Evolutionary conservation across 257 asterid genomes (phyloP).

Genomic region (Ligustrum vulgare): DNA sequence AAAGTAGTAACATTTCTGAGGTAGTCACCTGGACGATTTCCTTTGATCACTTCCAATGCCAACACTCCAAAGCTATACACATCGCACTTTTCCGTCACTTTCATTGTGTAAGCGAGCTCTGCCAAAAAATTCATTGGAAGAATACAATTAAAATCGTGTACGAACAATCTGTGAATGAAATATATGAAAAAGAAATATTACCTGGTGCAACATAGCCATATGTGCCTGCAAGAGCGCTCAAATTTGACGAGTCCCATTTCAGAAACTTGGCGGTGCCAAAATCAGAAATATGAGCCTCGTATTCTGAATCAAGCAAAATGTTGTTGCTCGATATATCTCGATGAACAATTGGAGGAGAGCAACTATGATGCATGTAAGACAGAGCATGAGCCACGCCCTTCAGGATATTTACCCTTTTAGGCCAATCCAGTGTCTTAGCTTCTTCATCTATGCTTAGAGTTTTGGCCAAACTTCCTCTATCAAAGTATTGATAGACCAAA

Average conservation of each 20-base stretch:
- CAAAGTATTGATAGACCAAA: not conserved
- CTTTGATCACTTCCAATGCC: no score
- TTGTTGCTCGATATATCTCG: constrained; percentile 23
- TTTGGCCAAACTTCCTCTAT: not conserved
- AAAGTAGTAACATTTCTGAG: no score
- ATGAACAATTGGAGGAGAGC: constrained; percentile 21
- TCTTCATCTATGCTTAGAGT: not conserved
- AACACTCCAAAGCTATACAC: no score
- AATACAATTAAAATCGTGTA: no score
- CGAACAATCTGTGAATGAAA: no score
- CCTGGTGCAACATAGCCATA: constrained; percentile 18
- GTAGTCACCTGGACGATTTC: no score
- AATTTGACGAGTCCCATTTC: constrained; percentile 15
- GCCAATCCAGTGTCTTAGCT: not conserved
- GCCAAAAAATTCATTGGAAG: no score
- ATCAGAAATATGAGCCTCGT: constrained; percentile 12
- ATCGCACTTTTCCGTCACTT: no score
- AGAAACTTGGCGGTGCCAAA: constrained; percentile 26
- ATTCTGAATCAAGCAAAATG: constrained; percentile 19
- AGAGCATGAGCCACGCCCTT: no score
- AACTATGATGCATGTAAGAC: constrained; percentile 3
- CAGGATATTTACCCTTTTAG: no score
- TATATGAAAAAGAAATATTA: not conserved
- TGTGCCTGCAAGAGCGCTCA: constrained; percentile 18
- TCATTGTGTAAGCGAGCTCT: no score